Evolutionary conservation across 495 filamentous ascomycete species (phyloP), one percentile per base, ranked within the genome.

Genomic region (Durotheca rogersii): DNA sequence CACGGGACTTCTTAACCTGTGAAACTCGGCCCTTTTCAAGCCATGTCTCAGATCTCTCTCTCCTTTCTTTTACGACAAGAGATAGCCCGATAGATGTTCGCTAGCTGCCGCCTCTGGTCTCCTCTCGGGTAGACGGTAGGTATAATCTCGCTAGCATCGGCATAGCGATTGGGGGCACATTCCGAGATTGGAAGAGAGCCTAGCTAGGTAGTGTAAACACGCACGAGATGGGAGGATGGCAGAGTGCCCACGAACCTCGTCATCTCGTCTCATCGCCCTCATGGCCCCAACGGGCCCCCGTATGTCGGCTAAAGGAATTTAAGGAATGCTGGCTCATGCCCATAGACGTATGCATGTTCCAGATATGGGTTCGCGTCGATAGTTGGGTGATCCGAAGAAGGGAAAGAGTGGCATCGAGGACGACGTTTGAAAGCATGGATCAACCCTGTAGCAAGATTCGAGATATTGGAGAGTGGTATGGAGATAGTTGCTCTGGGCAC

Each of bases 31-130:
- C 45, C 35, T 16, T 31, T 12, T 2, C n/a, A n/a, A 16, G 14
- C 49, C 45, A 36, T 59, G 56, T 59, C 56, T 59, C 40, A 51
- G n/a, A n/a, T 15, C 41, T 42, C 21, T 46, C 41, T 59, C 41
- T 53, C 39, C 35, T 42, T 42, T 12, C 39, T 53, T 59, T 59
- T 50, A 47, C 9, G 35, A 59, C 25, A 25, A 46, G 35, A 25
- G 46, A 59, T 51, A 6, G 41, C 41, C 41, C 31, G 51, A 51
- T 31, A 36, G 14, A 54, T 21, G 15, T 37, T 54, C 30, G 23
- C 38, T 54, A 54, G 50, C 43, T n/a, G 50, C 50, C 50, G 25
- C 46, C 15, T 17, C 38, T 5, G 29, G 43, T 54, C 54, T 18
- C 56, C 46, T 42, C 9, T 54, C 51, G n/a, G n/a, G n/a, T n/a